These are phyloP conservation scores for Penicillium chermesinum DNA, from an alignment of 495 filamentous ascomycete genomes.

Conservation along the genomic window DNA sequence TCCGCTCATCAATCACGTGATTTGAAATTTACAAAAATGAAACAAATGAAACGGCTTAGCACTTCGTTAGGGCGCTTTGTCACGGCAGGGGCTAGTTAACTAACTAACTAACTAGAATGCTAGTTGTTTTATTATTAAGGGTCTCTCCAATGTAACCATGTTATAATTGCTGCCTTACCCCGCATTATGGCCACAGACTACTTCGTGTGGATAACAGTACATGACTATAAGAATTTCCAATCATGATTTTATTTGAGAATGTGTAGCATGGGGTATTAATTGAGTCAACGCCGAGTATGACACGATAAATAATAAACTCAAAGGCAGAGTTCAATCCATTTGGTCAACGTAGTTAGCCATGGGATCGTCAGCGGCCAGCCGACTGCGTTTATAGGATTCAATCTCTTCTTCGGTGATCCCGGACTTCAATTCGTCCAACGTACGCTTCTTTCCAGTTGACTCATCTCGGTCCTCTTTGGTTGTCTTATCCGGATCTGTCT, in stretches of 20 bases:
- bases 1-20: not conserved
- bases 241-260: not conserved
- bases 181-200: too few species aligned
- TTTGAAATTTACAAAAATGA: too few species aligned
- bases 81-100: too few species aligned
- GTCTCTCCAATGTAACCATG: too few species aligned
- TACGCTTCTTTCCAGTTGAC: constrained; percentile 58
- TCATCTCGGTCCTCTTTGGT: constrained; percentile 22
- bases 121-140: too few species aligned
- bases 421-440: constrained; percentile 63
- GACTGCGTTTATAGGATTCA: constrained; percentile 72
- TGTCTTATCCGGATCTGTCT: constrained; percentile 28
- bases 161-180: too few species aligned
- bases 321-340: constrained; percentile 23
- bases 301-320: not conserved
- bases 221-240: not conserved
- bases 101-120: too few species aligned
- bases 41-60: too few species aligned
- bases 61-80: too few species aligned
- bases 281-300: not conserved
- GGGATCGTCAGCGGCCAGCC: constrained; percentile 67
- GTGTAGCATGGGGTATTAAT: constrained; percentile 22
- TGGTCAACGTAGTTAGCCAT: constrained; percentile 74
- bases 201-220: too few species aligned
- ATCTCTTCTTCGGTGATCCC: constrained; percentile 77